A percentile compares a stretch with the other conserved stretches of the same genome.
These are phyloP conservation scores for Parachlorella kessleri DNA, from an alignment of 139 green algal species.

Conservation along the genomic window DNA sequence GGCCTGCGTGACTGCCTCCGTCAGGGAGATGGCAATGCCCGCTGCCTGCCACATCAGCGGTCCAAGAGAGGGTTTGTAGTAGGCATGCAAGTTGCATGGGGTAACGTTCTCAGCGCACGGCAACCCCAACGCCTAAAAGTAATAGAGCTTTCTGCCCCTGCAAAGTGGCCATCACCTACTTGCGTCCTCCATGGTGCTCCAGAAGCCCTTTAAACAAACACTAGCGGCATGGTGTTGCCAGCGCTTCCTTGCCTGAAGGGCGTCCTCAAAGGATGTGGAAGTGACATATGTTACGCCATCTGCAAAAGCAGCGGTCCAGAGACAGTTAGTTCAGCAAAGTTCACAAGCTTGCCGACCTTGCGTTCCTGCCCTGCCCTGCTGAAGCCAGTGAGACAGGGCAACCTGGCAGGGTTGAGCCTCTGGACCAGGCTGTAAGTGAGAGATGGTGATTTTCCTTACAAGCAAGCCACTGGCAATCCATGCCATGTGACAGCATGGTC, in stretches of 20 bases:
- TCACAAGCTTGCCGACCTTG: background rate
- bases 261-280: slow-evolving; percentile 18
- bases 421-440: too few species aligned
- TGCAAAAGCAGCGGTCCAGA: background rate
- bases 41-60: background rate
- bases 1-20: slow-evolving; percentile 22
- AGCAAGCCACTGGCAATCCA: background rate
- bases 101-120: background rate
- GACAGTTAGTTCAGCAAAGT: background rate
- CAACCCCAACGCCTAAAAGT: background rate
- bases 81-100: too few species aligned
- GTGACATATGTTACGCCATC: slow-evolving; percentile 37
- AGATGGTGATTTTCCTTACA: background rate
- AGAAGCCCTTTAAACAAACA: background rate
- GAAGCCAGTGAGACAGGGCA: background rate
- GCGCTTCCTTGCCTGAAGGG: background rate
- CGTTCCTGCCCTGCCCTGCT: background rate
- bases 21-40: slow-evolving; percentile 13
- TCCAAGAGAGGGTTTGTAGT: background rate
- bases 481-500: background rate
- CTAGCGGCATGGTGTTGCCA: background rate
- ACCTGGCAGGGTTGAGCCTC: background rate
- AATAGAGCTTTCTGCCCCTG: background rate
- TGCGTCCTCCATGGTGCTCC: background rate
- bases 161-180: background rate